These are phyloP conservation scores for Infundibulicybe gibba DNA, from an alignment of 768 basidiomycete species.

Conservation along the genomic window DNA sequence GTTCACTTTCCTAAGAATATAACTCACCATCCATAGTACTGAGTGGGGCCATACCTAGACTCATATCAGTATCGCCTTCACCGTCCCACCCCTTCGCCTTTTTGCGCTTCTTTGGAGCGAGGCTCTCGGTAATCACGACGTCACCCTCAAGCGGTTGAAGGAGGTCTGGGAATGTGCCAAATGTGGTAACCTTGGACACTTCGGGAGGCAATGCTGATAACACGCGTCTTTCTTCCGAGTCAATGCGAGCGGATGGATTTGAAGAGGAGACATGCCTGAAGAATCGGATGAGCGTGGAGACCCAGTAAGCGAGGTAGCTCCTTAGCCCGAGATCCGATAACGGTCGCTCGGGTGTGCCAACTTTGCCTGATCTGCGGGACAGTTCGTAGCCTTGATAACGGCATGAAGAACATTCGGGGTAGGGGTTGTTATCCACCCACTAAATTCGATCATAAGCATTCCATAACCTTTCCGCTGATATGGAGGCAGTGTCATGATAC, in stretches of 20 bases:
- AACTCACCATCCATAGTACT: conserved; percentile 37
- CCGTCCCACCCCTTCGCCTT: conserved; percentile 72
- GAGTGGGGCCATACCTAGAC: conserved; percentile 26
- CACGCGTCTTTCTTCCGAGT: conserved; percentile 36
- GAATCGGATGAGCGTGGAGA: conserved; percentile 79
- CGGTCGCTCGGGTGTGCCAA: conserved; percentile 93
- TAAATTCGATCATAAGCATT: conserved; percentile 97
- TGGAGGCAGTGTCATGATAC: conserved; percentile 93
- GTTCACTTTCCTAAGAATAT: background rate
- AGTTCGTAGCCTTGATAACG: conserved; percentile 79
- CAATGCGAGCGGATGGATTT: background rate
- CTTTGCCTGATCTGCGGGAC: conserved; percentile 71
- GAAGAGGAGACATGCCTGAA: conserved; percentile 49
- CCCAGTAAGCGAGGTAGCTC: conserved; percentile 89
- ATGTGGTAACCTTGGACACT: conserved; percentile 37
- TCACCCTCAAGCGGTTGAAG: conserved; percentile 27
- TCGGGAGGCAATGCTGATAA: conserved; percentile 61
- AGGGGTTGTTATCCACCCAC: conserved; percentile 42
- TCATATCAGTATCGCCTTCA: conserved; percentile 45
- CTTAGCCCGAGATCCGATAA: conserved; percentile 90
- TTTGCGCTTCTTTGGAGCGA: conserved; percentile 33
- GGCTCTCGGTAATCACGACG: conserved; percentile 13
- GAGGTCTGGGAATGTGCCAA: conserved; percentile 40
- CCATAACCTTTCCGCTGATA: conserved; percentile 89
- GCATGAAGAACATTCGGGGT: background rate